Conservation (phyloP, 441 rosid genomes). For the Manihot esculenta region DNA sequence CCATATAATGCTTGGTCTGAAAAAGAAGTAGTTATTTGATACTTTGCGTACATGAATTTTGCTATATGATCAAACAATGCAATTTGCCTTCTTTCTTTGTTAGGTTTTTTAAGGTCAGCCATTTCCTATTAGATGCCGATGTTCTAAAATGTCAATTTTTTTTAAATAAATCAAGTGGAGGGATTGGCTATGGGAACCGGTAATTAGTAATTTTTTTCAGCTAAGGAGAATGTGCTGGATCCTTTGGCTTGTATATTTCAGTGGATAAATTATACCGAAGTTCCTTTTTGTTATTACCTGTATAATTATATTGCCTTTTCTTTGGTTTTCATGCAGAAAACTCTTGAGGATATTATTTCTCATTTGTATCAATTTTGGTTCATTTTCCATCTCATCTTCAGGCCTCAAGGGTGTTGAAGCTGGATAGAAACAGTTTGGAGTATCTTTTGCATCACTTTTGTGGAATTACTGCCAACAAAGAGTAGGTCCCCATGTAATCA, state of each 20-base stretch:
- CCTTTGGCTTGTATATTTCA: neutral
- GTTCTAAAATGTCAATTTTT: neutral
- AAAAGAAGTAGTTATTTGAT: neutral
- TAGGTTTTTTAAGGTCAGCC: neutral
- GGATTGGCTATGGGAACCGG: neutral
- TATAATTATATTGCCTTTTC: neutral
- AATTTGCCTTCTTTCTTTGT: neutral
- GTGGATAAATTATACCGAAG: neutral
- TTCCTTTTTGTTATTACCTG: neutral
- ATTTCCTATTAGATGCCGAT: neutral
- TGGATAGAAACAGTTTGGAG: slow-evolving; percentile 93
- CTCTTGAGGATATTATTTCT: neutral
- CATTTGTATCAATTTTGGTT: slow-evolving; percentile 8
- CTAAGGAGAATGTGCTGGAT: neutral
- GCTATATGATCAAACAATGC: neutral
- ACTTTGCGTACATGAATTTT: neutral
- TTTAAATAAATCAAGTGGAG: neutral
- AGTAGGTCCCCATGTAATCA: slow-evolving; percentile 44
- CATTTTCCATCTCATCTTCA: slow-evolving; percentile 30
- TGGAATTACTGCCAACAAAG: slow-evolving; percentile 87
- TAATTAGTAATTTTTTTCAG: neutral
- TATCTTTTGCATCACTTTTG: slow-evolving; percentile 73
- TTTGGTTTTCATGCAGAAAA: neutral
- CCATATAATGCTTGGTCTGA: neutral
- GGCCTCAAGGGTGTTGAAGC: slow-evolving; percentile 89